Evolutionary conservation across 2,329 filamentous ascomycete genomes (phyloP).

Genomic region (Verticillium klebahnii): DNA sequence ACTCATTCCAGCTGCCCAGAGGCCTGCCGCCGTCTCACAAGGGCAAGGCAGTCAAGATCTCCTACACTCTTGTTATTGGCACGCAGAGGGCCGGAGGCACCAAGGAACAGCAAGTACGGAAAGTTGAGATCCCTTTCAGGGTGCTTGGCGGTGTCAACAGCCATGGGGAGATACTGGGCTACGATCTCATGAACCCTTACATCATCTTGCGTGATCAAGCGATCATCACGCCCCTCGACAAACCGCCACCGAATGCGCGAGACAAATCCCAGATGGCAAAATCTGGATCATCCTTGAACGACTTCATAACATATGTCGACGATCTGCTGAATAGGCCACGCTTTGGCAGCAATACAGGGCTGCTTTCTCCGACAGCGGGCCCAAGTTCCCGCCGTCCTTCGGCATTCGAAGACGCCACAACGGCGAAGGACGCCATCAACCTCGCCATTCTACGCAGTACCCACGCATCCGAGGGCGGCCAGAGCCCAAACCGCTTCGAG

Average conservation of each 20-base stretch:
- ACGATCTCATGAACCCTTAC: constrained; percentile 93
- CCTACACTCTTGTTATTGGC: constrained; percentile 85
- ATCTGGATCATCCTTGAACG: constrained; percentile 37
- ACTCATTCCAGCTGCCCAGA: constrained; percentile 78
- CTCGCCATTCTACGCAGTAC: constrained; percentile 84
- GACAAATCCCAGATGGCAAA: constrained; percentile 12
- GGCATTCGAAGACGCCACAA: constrained; percentile 49
- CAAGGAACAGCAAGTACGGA: constrained; percentile 77
- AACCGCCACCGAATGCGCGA: constrained; percentile 11
- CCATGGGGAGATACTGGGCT: constrained; percentile 81
- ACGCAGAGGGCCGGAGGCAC: constrained; percentile 79
- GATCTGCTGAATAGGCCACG: constrained; percentile 61
- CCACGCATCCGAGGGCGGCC: constrained; percentile 59
- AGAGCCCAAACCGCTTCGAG: constrained; percentile 89
- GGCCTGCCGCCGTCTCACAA: constrained; percentile 88
- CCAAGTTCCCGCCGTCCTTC: constrained; percentile 52
- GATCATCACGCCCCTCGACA: constrained; percentile 50
- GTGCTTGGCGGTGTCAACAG: constrained; percentile 90
- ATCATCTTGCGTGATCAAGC: constrained; percentile 84
- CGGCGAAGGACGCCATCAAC: constrained; percentile 82
- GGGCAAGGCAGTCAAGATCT: constrained; percentile 90
- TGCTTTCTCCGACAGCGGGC: constrained; percentile 68
- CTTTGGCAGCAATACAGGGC: constrained; percentile 48
- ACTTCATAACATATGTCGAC: constrained; percentile 74
- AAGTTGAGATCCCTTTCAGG: constrained; percentile 89